Evolutionary conservation across 2,329 filamentous ascomycete species (phyloP).

Genomic region (Tolypocladium tundrense): DNA sequence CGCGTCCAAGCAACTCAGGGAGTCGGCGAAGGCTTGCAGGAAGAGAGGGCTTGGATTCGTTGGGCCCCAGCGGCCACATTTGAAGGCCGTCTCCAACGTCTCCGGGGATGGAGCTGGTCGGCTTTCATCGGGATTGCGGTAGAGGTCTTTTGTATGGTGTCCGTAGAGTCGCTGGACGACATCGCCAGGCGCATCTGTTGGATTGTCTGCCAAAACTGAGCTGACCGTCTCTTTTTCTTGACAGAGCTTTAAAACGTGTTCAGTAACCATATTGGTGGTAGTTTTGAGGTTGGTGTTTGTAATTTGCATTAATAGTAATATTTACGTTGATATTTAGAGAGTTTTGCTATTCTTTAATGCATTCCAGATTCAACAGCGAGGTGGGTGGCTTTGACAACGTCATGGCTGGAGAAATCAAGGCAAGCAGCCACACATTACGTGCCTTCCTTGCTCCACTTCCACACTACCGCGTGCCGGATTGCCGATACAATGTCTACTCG

Average conservation of each 20-base stretch:
- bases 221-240: constrained; percentile 44
- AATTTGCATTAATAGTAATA: neutral
- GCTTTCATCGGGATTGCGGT: constrained; percentile 4
- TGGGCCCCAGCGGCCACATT: constrained; percentile 59
- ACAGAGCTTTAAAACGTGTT: constrained; percentile 38
- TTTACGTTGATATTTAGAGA: neutral
- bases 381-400: neutral
- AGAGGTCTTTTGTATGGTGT: constrained; percentile 13
- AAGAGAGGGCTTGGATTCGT: constrained; percentile 58
- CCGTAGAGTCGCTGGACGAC: constrained; percentile 46
- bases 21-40: constrained; percentile 56
- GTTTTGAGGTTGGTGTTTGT: neutral
- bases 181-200: constrained; percentile 38
- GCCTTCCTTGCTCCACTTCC: neutral
- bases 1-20: constrained; percentile 43
- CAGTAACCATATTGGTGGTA: constrained; percentile 16
- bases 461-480: neutral
- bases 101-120: constrained; percentile 11
- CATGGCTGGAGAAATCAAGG: neutral
- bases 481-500: neutral
- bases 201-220: constrained; percentile 43
- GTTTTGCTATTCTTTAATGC: neutral
- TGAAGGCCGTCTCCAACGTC: constrained; percentile 40
- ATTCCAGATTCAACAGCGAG: neutral
- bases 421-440: neutral